Evolutionary conservation across 257 asterid genomes (phyloP), one percentile per base, ranked within the genome.

Genomic region (Cordia subcordata): DNA sequence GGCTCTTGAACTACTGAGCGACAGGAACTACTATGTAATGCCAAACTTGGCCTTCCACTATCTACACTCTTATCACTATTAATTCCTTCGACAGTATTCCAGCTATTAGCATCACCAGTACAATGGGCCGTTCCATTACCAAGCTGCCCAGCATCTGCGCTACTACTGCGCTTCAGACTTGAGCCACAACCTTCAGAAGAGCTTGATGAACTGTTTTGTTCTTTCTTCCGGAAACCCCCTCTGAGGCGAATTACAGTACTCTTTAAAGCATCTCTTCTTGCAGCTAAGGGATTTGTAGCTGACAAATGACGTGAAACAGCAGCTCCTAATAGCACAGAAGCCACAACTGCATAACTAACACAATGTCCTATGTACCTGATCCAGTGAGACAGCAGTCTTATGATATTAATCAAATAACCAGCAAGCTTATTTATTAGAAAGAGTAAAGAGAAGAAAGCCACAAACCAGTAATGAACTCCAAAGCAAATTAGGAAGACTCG

Each of bases 161-260:
- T 89, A 72, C 99, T 89, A 75, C 96, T 93, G 33, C 97, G 94
- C 73, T 93, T 93, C 61, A 93, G 82, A 77, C 99, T 93, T 44
- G 99, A 93, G 53, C 99, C 96, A 77, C 96, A 86, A 60, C 95
- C 99, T 69, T 89, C 97, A 49, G 99, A 93, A 45, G 97, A 89
- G 85, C 95, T 89, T 61, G 94, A 87, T 51, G 97, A 89, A 75
- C 91, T 81, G 74, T 81, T 85, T 62, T 81, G 95, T 62, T 89
- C 97, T 61, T 89, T 93, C 71, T 73, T 89, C 14, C 95, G 94
- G 64, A 93, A 93, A 62, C 97, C 94, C 73, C 89, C 96, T 78
- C 99, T 75, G 27, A 93, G 89, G 66, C 99, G 99, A 68, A 89
- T 83, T 47, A 93, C 99, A 8, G 99, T 93, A 63, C 95, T 83